Percentiles rank a stretch among this genome's conserved stretches.
phyloP scores from a whole-genome alignment of 345 rosid species.

The Noccaea caerulescens region DNA sequence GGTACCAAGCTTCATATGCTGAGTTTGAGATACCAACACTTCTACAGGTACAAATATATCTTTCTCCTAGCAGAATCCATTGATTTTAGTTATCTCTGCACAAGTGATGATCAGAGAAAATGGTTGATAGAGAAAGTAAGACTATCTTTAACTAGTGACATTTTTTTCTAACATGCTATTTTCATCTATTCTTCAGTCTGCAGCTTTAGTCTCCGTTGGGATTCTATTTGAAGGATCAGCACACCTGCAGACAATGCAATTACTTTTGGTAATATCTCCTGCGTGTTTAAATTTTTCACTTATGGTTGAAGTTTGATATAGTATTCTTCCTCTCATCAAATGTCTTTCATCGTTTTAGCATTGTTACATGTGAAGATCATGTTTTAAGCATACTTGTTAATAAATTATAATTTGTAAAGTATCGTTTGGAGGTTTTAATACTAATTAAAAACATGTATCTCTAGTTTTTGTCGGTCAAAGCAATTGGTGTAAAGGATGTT shows the following conservation, averaged over 20 bases:
- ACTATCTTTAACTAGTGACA: slow-evolving; percentile 9
- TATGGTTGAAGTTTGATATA: slow-evolving; percentile 22
- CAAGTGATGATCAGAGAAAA: slow-evolving; percentile 5
- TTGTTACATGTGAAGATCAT: slow-evolving; percentile 11
- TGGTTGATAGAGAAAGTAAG: slow-evolving; percentile 21
- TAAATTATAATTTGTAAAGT: slow-evolving; percentile 11
- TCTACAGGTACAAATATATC: slow-evolving; percentile 63
- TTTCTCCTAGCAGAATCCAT: slow-evolving; percentile 9
- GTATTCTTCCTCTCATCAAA: slow-evolving; percentile 26
- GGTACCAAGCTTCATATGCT: slow-evolving; percentile 76
- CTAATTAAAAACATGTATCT: too few species aligned
- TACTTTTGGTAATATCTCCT: slow-evolving; percentile 64
- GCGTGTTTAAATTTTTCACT: slow-evolving; percentile 2
- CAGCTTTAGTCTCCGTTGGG: slow-evolving; percentile 90
- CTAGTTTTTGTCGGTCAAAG: too few species aligned
- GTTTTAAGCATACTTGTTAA: slow-evolving; percentile 21
- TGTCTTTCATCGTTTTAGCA: slow-evolving; percentile 11
- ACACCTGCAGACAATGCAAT: slow-evolving; percentile 86
- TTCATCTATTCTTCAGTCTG: slow-evolving; percentile 63
- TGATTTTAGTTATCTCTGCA: not conserved
- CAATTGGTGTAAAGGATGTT: too few species aligned
- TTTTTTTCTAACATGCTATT: slow-evolving; percentile 33
- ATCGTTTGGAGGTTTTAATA: not conserved
- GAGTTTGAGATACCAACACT: slow-evolving; percentile 92
- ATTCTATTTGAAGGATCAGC: slow-evolving; percentile 96